These are phyloP conservation scores for Xerocomus nothofagi DNA, from an alignment of 1,284 basidiomycete genomes.

Conservation along the genomic window DNA sequence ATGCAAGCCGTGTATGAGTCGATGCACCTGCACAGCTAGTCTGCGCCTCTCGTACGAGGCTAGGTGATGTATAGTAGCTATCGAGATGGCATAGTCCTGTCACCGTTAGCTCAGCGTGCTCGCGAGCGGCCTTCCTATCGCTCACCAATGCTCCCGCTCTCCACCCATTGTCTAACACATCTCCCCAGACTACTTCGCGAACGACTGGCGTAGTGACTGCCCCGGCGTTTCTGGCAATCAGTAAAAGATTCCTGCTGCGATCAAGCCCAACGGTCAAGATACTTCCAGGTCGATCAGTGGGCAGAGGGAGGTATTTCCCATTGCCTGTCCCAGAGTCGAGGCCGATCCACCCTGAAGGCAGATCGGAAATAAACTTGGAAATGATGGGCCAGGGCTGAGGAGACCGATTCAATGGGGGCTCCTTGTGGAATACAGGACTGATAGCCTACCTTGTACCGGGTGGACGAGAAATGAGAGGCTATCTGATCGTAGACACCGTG, in stretches of 20 bases:
- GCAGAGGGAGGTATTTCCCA: conserved; percentile 90
- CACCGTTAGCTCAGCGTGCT: conserved; percentile 1
- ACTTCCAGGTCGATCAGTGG: conserved; percentile 52
- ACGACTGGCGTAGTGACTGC: conserved; percentile 23
- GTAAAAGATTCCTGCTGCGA: conserved; percentile 74
- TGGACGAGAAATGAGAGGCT: conserved; percentile 89
- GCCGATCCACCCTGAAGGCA: conserved; percentile 82
- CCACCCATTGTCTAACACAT: conserved; percentile 72
- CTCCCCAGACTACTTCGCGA: conserved; percentile 77
- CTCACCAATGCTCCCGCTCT: conserved; percentile 76
- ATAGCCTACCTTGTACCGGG: conserved; percentile 81
- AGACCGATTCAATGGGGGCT: conserved; percentile 3
- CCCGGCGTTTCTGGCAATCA: conserved; percentile 68
- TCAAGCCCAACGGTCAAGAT: conserved; percentile 83
- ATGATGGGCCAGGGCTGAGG: conserved; percentile 93
- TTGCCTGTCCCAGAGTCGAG: conserved; percentile 97
- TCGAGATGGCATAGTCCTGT: conserved; percentile 93
- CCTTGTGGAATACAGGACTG: background rate
- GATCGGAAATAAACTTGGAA: conserved; percentile 69
- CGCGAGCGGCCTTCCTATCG: conserved; percentile 14
- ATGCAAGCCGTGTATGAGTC: background rate
- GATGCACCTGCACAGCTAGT: conserved; percentile 66
- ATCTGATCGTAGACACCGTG: conserved; percentile 90
- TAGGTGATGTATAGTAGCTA: conserved; percentile 94
- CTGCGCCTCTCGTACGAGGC: conserved; percentile 73